Conservation (phyloP, 2,329 filamentous ascomycete genomes). For the Scedosporium minutisporum region DNA sequence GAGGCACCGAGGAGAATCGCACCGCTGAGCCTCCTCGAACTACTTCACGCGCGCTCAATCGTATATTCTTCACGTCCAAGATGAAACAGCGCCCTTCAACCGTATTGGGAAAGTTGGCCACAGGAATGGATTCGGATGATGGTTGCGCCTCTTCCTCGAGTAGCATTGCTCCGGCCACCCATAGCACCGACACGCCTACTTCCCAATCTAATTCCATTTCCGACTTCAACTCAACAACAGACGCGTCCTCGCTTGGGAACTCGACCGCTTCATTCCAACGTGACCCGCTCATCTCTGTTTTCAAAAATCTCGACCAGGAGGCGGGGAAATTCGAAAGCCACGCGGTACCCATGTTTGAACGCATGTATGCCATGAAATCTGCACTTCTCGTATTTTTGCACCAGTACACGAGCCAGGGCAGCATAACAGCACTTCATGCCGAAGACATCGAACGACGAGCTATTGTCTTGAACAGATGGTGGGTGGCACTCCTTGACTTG, state of each 20-base stretch:
- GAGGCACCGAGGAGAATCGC: neutral
- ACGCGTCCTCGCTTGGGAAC: constrained; percentile 38
- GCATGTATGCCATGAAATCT: constrained; percentile 64
- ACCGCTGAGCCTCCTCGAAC: constrained; percentile 25
- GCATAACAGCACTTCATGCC: constrained; percentile 53
- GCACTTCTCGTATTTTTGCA: constrained; percentile 69
- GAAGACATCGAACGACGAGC: constrained; percentile 77
- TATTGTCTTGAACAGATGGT: constrained; percentile 82
- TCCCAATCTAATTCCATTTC: constrained; percentile 27
- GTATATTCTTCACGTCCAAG: constrained; percentile 37
- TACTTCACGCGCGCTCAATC: constrained; percentile 28
- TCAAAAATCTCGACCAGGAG: constrained; percentile 43
- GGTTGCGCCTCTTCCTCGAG: constrained; percentile 38
- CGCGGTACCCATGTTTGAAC: constrained; percentile 49
- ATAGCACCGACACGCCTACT: constrained; percentile 24
- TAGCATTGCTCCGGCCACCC: constrained; percentile 32
- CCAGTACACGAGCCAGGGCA: constrained; percentile 57
- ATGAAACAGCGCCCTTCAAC: constrained; percentile 36
- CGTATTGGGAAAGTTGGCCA: constrained; percentile 29
- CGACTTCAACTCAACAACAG: constrained; percentile 27
- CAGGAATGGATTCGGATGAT: constrained; percentile 27
- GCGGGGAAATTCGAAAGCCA: constrained; percentile 57
- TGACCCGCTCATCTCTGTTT: constrained; percentile 46
- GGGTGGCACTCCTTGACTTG: constrained; percentile 73
- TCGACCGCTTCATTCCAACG: constrained; percentile 24